These are phyloP conservation scores for Inga laurina DNA, from an alignment of 306 rosid species.

Conservation along the genomic window DNA sequence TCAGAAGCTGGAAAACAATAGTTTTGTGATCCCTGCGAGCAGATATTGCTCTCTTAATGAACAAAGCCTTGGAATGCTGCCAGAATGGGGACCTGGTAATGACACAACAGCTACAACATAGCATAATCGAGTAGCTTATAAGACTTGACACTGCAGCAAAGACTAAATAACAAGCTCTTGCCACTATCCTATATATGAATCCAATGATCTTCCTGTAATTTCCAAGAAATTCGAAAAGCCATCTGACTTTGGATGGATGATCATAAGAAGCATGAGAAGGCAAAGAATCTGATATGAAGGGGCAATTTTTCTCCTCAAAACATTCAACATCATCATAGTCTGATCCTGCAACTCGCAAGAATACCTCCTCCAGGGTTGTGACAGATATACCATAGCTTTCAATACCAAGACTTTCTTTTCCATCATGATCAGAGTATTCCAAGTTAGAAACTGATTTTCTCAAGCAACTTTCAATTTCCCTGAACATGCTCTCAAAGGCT, in stretches of 20 bases:
- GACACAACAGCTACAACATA: slow-evolving; percentile 75
- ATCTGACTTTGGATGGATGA: slow-evolving; percentile 38
- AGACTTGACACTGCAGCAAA: slow-evolving; percentile 57
- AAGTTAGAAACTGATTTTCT: slow-evolving; percentile 42
- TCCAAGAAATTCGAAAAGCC: slow-evolving; percentile 47
- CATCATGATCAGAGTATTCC: slow-evolving; percentile 42
- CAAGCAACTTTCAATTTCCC: slow-evolving; percentile 96
- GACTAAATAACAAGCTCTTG: slow-evolving; percentile 62
- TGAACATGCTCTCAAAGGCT: slow-evolving; percentile 82
- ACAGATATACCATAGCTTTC: slow-evolving; percentile 98
- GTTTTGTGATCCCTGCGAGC: slow-evolving; percentile 94
- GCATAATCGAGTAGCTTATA: slow-evolving; percentile 55
- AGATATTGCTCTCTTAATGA: slow-evolving; percentile 83
- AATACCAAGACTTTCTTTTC: slow-evolving; percentile 64
- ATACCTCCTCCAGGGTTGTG: slow-evolving; percentile 97
- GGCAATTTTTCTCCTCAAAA: slow-evolving; percentile 46
- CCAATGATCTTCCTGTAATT: slow-evolving; percentile 58
- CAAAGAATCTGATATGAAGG: slow-evolving; percentile 41
- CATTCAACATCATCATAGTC: slow-evolving; percentile 65
- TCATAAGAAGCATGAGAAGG: slow-evolving; percentile 55
- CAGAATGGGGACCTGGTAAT: slow-evolving; percentile 79
- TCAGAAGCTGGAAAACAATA: slow-evolving; percentile 86
- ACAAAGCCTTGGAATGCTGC: slow-evolving; percentile 83
- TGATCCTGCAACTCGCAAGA: slow-evolving; percentile 89
- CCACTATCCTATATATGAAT: slow-evolving; percentile 56